Evolutionary conservation across 495 filamentous ascomycete species (phyloP).

Genomic region (Neurospora tetraspora): DNA sequence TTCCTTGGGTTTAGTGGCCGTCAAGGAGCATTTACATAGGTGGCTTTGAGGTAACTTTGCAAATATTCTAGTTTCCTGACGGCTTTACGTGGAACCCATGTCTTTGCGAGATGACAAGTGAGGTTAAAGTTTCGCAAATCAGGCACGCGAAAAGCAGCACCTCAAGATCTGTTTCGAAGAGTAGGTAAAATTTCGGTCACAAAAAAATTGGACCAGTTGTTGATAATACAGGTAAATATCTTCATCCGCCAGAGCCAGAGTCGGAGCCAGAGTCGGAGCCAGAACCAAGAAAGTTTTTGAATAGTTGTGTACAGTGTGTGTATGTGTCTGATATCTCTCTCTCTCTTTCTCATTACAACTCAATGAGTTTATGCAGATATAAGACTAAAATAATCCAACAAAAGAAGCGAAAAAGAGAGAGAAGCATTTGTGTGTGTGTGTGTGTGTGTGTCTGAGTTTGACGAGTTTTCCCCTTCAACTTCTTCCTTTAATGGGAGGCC

Average conservation of each 20-base stretch:
- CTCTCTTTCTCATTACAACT: neutral
- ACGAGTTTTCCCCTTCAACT: neutral
- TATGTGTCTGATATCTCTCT: neutral
- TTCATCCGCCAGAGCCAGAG: no score
- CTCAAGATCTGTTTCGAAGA: no score
- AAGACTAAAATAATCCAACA: neutral
- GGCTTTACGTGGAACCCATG: no score
- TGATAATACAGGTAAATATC: no score
- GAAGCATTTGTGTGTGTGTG: neutral
- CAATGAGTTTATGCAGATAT: neutral
- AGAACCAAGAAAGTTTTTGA: neutral
- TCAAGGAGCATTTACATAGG: neutral
- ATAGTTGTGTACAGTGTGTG: neutral
- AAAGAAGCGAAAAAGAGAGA: neutral
- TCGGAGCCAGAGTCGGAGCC: neutral
- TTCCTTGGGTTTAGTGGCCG: neutral
- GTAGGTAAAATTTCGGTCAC: no score
- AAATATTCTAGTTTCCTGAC: no score
- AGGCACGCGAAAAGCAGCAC: no score
- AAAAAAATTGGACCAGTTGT: no score
- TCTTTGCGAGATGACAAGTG: no score
- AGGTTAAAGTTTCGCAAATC: no score
- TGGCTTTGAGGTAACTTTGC: neutral
- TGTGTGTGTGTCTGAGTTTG: neutral
- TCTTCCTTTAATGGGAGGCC: slow-evolving; percentile 10